Conservation (phyloP, 75 land plant genomes). For the Cryptomeria japonica region DNA sequence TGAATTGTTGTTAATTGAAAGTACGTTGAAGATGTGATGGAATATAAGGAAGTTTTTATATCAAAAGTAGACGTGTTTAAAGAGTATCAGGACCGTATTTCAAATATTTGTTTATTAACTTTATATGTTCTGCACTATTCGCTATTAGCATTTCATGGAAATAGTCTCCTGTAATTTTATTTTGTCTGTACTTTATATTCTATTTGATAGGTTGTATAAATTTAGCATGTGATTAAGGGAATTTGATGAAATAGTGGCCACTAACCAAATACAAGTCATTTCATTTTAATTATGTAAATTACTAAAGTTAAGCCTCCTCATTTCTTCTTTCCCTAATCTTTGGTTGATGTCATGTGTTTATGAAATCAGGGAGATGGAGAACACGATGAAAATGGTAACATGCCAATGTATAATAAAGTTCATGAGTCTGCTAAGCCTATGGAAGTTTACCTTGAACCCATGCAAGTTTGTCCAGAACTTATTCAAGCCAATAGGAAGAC, state of each 20-base stretch:
- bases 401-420: not conserved
- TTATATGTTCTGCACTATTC: too few species aligned
- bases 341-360: not conserved
- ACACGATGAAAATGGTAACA: not conserved
- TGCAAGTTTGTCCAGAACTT: not conserved
- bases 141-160: not conserved
- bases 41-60: too few species aligned
- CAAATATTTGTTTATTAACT: too few species aligned
- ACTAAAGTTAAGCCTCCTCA: not conserved
- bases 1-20: too few species aligned
- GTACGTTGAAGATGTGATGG: too few species aligned
- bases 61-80: too few species aligned
- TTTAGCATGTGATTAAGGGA: not conserved
- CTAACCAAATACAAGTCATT: not conserved
- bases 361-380: not conserved
- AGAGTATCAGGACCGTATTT: too few species aligned
- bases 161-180: too few species aligned
- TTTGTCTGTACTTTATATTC: not conserved
- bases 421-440: not conserved
- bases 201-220: not conserved
- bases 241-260: not conserved
- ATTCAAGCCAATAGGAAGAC: not conserved
- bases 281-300: not conserved
- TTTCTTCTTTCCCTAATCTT: not conserved
- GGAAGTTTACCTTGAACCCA: too few species aligned